Percentiles rank a stretch among this genome's conserved stretches.
Evolutionary conservation across 148 eudicot genomes (phyloP).

Genomic region (Camellia lanceoleosa): DNA sequence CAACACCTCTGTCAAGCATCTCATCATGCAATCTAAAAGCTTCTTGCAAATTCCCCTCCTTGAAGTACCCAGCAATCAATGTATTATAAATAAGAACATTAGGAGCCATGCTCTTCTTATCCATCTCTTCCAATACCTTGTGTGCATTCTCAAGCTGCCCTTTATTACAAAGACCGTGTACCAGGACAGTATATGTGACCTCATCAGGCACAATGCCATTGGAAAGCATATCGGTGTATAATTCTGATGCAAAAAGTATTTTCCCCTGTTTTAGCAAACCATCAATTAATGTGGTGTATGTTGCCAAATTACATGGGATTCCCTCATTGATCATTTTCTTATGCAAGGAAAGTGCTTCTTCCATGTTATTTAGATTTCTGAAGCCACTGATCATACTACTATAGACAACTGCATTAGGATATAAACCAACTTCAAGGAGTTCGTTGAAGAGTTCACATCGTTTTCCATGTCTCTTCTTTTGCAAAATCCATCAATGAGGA

Average conservation of each 20-base stretch:
- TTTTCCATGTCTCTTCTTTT: slow-evolving; percentile 66
- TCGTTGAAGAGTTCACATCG: slow-evolving; percentile 53
- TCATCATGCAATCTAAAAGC: slow-evolving; percentile 77
- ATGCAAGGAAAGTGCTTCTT: slow-evolving; percentile 48
- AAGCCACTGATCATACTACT: slow-evolving; percentile 76
- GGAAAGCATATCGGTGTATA: slow-evolving; percentile 65
- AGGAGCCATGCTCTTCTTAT: slow-evolving; percentile 33
- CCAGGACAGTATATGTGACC: slow-evolving; percentile 56
- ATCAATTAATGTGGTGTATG: slow-evolving; percentile 76
- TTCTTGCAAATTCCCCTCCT: slow-evolving; percentile 71
- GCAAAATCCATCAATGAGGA: slow-evolving; percentile 67
- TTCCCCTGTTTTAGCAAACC: slow-evolving; percentile 62
- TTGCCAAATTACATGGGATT: slow-evolving; percentile 48
- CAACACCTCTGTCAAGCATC: slow-evolving; percentile 71
- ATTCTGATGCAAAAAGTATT: slow-evolving; percentile 44
- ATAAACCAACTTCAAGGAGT: slow-evolving; percentile 54
- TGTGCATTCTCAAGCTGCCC: slow-evolving; percentile 64
- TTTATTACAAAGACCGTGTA: slow-evolving; percentile 65
- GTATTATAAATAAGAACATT: slow-evolving; percentile 63
- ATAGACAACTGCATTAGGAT: slow-evolving; percentile 54
- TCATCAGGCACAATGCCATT: slow-evolving; percentile 59
- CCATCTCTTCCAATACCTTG: slow-evolving; percentile 62
- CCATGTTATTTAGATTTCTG: slow-evolving; percentile 51
- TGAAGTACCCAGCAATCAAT: slow-evolving; percentile 61
- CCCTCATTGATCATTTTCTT: slow-evolving; percentile 54